Percentiles rank a stretch among this genome's conserved stretches.
Evolutionary conservation across 192 early-diverging fungal species (phyloP).

Genomic region (Coemansia sp.): DNA sequence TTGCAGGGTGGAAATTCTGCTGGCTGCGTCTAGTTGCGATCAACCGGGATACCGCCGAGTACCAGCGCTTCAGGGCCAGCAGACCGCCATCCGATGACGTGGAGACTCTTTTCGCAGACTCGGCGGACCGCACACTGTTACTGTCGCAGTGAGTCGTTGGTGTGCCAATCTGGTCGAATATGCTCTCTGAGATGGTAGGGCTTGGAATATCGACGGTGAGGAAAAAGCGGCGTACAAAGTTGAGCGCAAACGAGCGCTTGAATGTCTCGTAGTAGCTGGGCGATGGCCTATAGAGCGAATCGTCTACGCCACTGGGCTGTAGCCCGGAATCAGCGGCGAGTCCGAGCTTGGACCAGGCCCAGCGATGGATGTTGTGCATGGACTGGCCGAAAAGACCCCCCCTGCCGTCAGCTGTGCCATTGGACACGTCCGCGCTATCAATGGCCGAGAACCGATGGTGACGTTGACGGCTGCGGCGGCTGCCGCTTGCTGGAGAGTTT

Average conservation of each 20-base stretch:
- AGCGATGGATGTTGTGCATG: slow-evolving; percentile 36
- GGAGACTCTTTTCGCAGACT: too few species aligned
- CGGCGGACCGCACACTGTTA: too few species aligned
- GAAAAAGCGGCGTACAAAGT: slow-evolving; percentile 33
- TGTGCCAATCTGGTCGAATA: slow-evolving; percentile 32
- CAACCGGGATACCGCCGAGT: slow-evolving; percentile 24
- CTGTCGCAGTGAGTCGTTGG: slow-evolving; percentile 14
- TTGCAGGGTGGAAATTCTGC: background rate
- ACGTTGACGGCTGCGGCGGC: too few species aligned
- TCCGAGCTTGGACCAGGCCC: slow-evolving; percentile 40
- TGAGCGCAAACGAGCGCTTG: slow-evolving; percentile 33
- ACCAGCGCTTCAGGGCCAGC: slow-evolving; percentile 17
- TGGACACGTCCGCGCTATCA: slow-evolving; percentile 19
- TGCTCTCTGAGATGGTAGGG: slow-evolving; percentile 38
- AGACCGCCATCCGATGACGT: slow-evolving; percentile 1
- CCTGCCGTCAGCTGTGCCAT: background rate
- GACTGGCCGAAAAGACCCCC: slow-evolving; percentile 46
- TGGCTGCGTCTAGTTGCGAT: background rate
- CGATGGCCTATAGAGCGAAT: background rate
- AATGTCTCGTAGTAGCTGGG: slow-evolving; percentile 39
- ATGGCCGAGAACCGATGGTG: slow-evolving; percentile 17
- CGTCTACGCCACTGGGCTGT: too few species aligned
- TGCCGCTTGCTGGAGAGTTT: too few species aligned
- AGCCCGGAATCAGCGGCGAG: background rate
- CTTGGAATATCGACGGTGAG: slow-evolving; percentile 53